Conservation (phyloP, 2,329 filamentous ascomycete genomes). For the Hypoxylon sp. region DNA sequence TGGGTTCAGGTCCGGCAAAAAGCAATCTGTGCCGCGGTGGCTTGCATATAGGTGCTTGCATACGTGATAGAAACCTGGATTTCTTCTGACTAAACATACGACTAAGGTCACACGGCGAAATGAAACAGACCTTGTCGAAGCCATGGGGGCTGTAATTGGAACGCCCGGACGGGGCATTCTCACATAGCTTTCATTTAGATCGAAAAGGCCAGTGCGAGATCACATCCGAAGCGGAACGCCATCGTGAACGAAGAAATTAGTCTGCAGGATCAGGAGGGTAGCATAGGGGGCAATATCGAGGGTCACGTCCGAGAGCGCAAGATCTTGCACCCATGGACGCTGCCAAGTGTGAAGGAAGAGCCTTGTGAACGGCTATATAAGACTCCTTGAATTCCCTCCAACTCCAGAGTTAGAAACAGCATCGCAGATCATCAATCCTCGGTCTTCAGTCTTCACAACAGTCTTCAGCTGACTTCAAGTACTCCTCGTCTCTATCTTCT, state of each 20-base stretch:
- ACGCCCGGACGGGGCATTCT: conserved; percentile 8
- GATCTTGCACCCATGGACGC: neutral
- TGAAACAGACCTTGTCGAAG: conserved; percentile 24
- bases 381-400: conserved; percentile 11
- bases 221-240: conserved; percentile 28
- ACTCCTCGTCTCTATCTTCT: conserved; percentile 17
- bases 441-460: conserved; percentile 27
- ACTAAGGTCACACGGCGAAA: conserved; percentile 33
- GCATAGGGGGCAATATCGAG: conserved; percentile 10
- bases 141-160: conserved; percentile 11
- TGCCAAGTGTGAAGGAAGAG: neutral
- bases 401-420: conserved; percentile 24
- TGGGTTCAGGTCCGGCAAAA: neutral
- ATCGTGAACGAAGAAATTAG: conserved; percentile 23
- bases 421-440: conserved; percentile 35
- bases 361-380: conserved; percentile 33
- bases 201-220: conserved; percentile 21
- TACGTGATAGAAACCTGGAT: conserved; percentile 25
- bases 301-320: conserved; percentile 19
- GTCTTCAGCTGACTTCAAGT: conserved; percentile 31
- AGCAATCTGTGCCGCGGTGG: conserved; percentile 24
- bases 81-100: conserved; percentile 31
- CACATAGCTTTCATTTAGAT: conserved; percentile 26
- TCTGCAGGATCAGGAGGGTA: conserved; percentile 12
- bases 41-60: conserved; percentile 41